These are phyloP conservation scores for Puccinia coronata DNA, from an alignment of 1,284 basidiomycete species.

Conservation along the genomic window DNA sequence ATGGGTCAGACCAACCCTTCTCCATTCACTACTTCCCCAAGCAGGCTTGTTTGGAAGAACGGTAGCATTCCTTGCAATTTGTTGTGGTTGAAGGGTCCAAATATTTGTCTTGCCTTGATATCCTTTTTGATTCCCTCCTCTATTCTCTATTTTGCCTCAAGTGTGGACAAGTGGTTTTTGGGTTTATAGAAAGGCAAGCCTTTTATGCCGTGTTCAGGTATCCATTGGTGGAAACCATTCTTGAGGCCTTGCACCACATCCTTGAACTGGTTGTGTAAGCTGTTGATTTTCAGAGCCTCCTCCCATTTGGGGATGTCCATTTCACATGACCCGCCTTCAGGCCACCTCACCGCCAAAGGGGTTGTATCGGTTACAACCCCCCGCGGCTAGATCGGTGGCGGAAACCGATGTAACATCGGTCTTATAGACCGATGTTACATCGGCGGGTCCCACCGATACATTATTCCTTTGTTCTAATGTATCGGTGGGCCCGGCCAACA, in stretches of 20 bases:
- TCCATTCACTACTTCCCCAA: slow-evolving; percentile 1
- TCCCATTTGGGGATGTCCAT: too few relatives aligned
- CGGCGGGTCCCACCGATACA: too few relatives aligned
- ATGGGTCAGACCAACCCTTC: slow-evolving; percentile 12
- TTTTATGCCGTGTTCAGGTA: not conserved
- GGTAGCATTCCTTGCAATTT: not conserved
- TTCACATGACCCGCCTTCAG: too few relatives aligned
- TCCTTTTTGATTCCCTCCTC: too few relatives aligned
- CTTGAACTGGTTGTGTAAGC: not conserved
- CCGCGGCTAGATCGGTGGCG: too few relatives aligned
- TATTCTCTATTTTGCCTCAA: too few relatives aligned
- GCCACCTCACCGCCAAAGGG: too few relatives aligned
- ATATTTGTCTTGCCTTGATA: not conserved
- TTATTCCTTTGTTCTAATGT: too few relatives aligned
- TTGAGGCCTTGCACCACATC: not conserved
- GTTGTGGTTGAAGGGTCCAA: not conserved
- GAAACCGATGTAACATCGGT: too few relatives aligned
- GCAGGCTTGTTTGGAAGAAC: not conserved
- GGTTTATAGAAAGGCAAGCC: not conserved
- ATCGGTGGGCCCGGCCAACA: too few relatives aligned
- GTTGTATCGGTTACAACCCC: too few relatives aligned
- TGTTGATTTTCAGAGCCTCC: not conserved
- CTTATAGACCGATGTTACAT: too few relatives aligned
- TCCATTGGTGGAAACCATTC: not conserved
- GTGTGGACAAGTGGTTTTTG: not conserved